Base-by-base conservation (phyloP, 2,329 filamentous ascomycete genomes). In the Dryadomyces sulphureus region DNA sequence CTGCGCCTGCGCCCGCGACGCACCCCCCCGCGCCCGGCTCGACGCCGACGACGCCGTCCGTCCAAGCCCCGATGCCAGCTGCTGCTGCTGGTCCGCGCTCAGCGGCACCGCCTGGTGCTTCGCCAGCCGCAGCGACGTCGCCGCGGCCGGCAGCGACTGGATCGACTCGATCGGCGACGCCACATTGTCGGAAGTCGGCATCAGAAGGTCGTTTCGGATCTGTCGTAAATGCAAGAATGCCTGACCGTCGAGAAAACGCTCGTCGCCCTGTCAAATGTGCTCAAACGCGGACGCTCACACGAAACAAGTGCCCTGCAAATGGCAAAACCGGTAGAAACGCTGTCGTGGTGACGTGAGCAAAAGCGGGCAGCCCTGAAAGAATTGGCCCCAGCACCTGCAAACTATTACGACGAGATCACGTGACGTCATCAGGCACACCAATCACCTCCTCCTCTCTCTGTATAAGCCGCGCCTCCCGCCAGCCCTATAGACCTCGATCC, bases 141-240 rank as follows among this genome's bases (percentile, higher is more conserved):
- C 72, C 54, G 79, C 79, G 58, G 77, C 67, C 57, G 83, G 79
- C 62, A 83, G 73, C 57, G 80, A 75, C 62, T 80, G 77, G 63
- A 82, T 74, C 60, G 80, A 77, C 63, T 81, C 75, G 65, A 75
- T 69, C 56, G 76, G 71, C 60, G 75, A 65, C 58, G 72, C 67
- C 67, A 69, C 77, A 77, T 81, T 68, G 61, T 74, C 68, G 60
- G 73, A 67, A 63, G 77, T 72, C 73, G 78, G 78, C 81, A 85
- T 85, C 67, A 71, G n/a, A n/a, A n/a, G n/a, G n/a, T n/a, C n/a
- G n/a, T n/a, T n/a, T n/a, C n/a, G n/a, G n/a, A n/a, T n/a, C n/a
- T n/a, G n/a, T n/a, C n/a, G n/a, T n/a, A n/a, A n/a, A n/a, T n/a
- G 9, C 4, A 35, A 30, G 22, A 16, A 7, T 17, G 3, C 7